Conservation (phyloP, 2,329 filamentous ascomycete genomes). For the Calonectria henricotiae region DNA sequence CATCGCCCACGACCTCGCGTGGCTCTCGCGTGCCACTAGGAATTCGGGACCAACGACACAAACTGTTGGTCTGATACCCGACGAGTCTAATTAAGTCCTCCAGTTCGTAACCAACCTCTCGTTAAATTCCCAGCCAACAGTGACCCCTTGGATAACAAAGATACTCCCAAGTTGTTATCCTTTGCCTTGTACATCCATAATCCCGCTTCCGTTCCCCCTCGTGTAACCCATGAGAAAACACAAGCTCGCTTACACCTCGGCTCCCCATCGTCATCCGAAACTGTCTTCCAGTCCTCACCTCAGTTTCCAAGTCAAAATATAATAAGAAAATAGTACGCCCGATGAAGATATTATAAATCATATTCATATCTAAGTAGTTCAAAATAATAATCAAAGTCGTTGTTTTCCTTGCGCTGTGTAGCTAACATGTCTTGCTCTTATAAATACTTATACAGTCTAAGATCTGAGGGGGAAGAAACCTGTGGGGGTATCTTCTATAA, state of each 20-base stretch:
- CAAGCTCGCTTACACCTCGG: background rate
- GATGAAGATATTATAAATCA: conserved; percentile 11
- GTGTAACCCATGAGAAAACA: background rate
- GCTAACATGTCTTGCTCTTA: conserved; percentile 46
- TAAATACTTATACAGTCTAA: conserved; percentile 52
- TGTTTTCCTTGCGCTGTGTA: conserved; percentile 49
- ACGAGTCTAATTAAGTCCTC: conserved; percentile 1
- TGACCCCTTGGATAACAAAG: background rate
- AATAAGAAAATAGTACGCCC: background rate
- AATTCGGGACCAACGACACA: conserved; percentile 16
- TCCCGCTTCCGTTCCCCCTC: background rate
- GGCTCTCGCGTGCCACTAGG: conserved; percentile 20
- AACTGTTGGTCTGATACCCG: conserved; percentile 17
- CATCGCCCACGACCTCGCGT: conserved; percentile 15
- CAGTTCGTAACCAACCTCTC: background rate
- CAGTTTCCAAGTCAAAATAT: too few species aligned
- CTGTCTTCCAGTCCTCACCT: background rate
- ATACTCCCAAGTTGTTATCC: background rate
- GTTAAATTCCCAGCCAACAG: background rate
- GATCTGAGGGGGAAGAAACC: conserved; percentile 47
- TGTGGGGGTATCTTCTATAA: conserved; percentile 56
- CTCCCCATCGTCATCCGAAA: background rate
- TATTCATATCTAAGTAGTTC: conserved; percentile 39
- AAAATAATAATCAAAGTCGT: conserved; percentile 38
- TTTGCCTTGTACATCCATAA: background rate